phyloP scores from a whole-genome alignment of 2,329 filamentous ascomycete species.

The Sporothrix inflata region DNA sequence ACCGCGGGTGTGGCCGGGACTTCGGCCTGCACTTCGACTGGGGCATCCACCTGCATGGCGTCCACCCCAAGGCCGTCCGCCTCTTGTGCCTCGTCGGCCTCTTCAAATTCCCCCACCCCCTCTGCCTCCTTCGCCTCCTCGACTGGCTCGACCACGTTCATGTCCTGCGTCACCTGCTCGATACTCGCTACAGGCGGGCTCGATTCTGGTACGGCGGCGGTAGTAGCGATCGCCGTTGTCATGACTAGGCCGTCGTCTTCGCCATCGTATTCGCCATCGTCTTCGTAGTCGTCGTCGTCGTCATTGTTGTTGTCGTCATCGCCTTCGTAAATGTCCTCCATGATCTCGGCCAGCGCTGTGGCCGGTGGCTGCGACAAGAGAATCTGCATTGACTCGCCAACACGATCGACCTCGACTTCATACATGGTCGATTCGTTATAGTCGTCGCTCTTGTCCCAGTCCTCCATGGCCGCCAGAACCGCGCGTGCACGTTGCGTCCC shows the following conservation, averaged over 20 bases:
- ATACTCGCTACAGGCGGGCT: not conserved
- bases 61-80: not conserved
- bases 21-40: not conserved
- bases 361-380: not conserved
- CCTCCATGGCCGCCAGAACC: not conserved
- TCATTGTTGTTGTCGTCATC: conserved; percentile 3
- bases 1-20: not conserved
- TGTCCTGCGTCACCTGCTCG: conserved; percentile 5
- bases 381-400: not conserved
- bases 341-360: not conserved
- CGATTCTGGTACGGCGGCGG: not conserved
- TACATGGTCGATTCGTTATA: not conserved
- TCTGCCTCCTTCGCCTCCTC: not conserved
- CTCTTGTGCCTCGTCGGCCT: not conserved
- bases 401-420: not conserved
- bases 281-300: not conserved
- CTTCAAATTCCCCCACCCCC: not conserved
- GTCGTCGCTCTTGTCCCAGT: not conserved
- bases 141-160: not conserved
- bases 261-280: not conserved
- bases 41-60: not conserved
- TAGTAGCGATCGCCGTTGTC: not conserved
- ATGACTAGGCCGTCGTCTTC: not conserved
- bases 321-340: not conserved
- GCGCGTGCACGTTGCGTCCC: not conserved